Evolutionary conservation across 1,139 yeast genomes (phyloP), one percentile per base, ranked within the genome.

Genomic region (Pichia sp.): DNA sequence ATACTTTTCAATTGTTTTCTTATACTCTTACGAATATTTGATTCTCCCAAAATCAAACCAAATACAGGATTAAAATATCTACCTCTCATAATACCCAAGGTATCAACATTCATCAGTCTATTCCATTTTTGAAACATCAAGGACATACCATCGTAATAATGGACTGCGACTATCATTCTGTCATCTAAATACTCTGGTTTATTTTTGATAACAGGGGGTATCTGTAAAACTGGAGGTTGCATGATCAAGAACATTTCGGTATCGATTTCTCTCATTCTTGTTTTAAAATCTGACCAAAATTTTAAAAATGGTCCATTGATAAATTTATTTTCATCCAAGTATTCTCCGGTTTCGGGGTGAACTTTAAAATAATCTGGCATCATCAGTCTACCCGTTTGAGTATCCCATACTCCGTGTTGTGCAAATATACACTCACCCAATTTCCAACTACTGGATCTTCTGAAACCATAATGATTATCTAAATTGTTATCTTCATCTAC

Each of bases 81-180:
- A 1, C 85, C 86, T 45, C 97, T 76, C 77, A 91, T 79, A n/a
- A 91, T 83, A 0, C 97, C 97, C 21, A 88, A 69, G 0, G 96
- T 91, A 59, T 91, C 96, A 14, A 90, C 96, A 60, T 91, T 91
- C 67, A 83, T 85, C 34, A 65, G 66, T 34, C 76, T 69, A 58
- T 84, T 85, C 70, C 70, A 67, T 12, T 84, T 77, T 65, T 89
- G 89, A 64, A 87, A 85, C 93, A 91, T 83, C 27, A 93, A 68
- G 1, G 97, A 86, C 79, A 91, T 76, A 0, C 98, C 98, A 64
- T 91, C 98, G 60, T 91, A 91, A 62, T 83, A 91, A 66, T 91
- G 98, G 2, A 96, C 94, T 30, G 95, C 81, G 57, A 83, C 84
- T 0, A 86, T 81, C 0, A 91, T 83, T 50, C 75, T 77, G 1